Base-by-base conservation (phyloP, 2,329 filamentous ascomycete genomes). In the Paracoccidioides brasiliensis region DNA sequence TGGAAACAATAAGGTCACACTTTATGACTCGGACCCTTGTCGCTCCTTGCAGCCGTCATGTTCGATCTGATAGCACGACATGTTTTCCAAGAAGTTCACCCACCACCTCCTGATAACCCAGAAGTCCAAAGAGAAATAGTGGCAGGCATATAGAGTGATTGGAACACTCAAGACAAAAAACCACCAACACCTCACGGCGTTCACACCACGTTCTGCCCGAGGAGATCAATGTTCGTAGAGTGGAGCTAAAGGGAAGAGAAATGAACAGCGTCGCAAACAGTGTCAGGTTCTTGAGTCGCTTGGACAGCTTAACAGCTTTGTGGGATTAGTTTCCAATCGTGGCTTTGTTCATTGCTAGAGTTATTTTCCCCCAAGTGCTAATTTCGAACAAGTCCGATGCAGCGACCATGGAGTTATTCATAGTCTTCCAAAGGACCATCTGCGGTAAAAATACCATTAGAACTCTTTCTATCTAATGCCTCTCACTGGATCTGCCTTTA, bases 261-360 rank as follows among this genome's bases (percentile, higher is more conserved):
- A 67, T 61, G 54, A 59, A 67, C 55, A 67, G 53, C 40, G 64
- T 61, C 8, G 66, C 65, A 15, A 67, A 57, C 33, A 57, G 43
- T 4, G 65, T 66, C 54, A 65, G 54, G 56, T 63, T 66, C 41
- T 59, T 62, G 14, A 68, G 49, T 41, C 57, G 49, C 48, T 60
- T 53, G 35, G 66, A 62, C 55, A 67, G 64, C 51, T 61, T 48
- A 40, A 66, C 61, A 2, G 61, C 59, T 53, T 62, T 59, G 35
- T 58, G 55, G 10, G 66, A 61, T 56, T 67, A 64, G 32, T 56
- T 55, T 33, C n/a, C n/a, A n/a, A 67, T 59, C 6, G 55, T 55
- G 15, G 58, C 59, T 35, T 60, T 59, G 45, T 65, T 67, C 59
- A 66, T 65, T 33, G 62, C 44, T 45, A 62, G 52, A 42, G 49